These are phyloP conservation scores for Fusarium nodosum DNA, from an alignment of 2,329 filamentous ascomycete genomes.

Conservation along the genomic window DNA sequence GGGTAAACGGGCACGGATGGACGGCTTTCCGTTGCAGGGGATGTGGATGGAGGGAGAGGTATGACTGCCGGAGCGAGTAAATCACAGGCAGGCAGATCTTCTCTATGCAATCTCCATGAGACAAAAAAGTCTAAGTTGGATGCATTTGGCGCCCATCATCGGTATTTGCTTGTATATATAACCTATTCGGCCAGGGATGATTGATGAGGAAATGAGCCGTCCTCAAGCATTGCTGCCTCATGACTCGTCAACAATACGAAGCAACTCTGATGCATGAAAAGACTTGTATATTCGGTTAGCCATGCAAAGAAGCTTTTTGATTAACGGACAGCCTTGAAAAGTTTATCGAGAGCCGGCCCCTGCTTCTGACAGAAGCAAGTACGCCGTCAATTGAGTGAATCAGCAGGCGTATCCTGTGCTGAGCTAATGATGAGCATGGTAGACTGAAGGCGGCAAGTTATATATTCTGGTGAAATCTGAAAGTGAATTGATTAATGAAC, in stretches of 20 bases:
- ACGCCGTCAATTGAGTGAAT: no score
- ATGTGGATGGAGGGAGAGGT: background rate
- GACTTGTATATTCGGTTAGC: background rate
- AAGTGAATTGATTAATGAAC: background rate
- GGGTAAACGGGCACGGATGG: slow-evolving; percentile 1
- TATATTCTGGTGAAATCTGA: background rate
- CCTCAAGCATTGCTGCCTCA: slow-evolving; percentile 1
- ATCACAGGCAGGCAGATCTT: background rate
- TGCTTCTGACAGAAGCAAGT: background rate
- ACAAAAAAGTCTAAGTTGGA: background rate
- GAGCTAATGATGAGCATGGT: background rate
- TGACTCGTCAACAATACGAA: slow-evolving; percentile 2
- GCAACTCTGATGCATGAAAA: background rate
- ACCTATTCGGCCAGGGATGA: background rate
- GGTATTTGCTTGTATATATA: background rate
- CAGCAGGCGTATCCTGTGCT: background rate
- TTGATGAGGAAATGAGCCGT: background rate
- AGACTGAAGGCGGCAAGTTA: background rate
- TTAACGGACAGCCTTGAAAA: background rate
- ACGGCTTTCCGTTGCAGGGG: background rate
- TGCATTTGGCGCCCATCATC: background rate
- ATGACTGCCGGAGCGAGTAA: background rate
- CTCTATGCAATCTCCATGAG: background rate
- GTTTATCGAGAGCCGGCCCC: slow-evolving; percentile 1
- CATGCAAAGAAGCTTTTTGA: background rate